phyloP scores from a whole-genome alignment of 768 basidiomycete species.

The Coprinellus aureogranulatus region DNA sequence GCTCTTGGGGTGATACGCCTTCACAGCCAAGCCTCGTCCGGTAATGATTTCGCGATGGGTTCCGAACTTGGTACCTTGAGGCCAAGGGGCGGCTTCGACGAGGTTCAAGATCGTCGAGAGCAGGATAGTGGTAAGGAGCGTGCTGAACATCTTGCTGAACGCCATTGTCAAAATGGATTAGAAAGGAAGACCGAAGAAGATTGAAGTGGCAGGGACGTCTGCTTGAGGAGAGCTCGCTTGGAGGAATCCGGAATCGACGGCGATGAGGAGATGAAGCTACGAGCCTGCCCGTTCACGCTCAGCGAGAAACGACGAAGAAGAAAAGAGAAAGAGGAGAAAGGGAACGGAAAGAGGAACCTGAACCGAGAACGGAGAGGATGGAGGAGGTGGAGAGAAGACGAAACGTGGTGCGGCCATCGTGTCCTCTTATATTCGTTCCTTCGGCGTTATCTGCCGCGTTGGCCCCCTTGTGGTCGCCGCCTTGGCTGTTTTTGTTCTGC shows the following conservation, averaged over 20 bases:
- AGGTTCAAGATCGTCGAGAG: slow-evolving; percentile 8
- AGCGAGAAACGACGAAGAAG: slow-evolving; percentile 2
- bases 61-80: slow-evolving; percentile 12
- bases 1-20: slow-evolving; percentile 18
- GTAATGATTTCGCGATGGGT: slow-evolving; percentile 18
- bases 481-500: too few relatives aligned
- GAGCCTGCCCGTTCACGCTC: slow-evolving; percentile 9
- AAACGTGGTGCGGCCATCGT: background rate
- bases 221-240: too few relatives aligned
- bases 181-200: slow-evolving; percentile 1
- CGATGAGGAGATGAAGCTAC: too few relatives aligned
- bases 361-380: background rate
- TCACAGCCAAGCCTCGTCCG: slow-evolving; percentile 15
- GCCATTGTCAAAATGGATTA: slow-evolving; percentile 3
- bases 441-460: too few relatives aligned
- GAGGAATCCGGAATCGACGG: too few relatives aligned
- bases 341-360: background rate
- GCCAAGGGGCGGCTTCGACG: slow-evolving; percentile 15
- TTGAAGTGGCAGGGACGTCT: too few relatives aligned
- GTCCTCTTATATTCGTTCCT: too few relatives aligned
- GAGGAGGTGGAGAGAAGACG: background rate
- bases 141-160: slow-evolving; percentile 7
- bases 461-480: too few relatives aligned
- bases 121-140: slow-evolving; percentile 10
- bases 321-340: background rate